Percentiles rank a stretch among this genome's conserved stretches.
These are phyloP conservation scores for Penicillium sp. DNA, from an alignment of 2,329 filamentous ascomycete species.

Conservation along the genomic window DNA sequence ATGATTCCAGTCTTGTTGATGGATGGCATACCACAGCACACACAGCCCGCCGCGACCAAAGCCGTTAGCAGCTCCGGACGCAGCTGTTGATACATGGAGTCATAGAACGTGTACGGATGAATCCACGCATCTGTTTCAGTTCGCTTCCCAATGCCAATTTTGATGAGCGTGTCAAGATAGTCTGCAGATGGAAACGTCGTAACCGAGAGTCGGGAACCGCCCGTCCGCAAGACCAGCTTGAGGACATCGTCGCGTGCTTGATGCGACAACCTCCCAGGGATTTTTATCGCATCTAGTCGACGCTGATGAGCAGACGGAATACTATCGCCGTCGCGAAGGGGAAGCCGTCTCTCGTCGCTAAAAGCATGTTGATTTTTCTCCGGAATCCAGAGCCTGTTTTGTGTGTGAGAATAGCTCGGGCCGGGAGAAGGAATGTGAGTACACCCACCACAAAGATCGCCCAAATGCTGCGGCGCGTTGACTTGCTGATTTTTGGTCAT, in stretches of 20 bases:
- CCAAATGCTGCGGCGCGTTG: constrained; percentile 19
- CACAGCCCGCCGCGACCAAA: constrained; percentile 16
- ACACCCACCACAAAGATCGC: constrained; percentile 13
- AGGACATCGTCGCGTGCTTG: constrained; percentile 17
- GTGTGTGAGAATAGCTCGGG: not conserved
- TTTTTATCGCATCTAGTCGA: constrained; percentile 12
- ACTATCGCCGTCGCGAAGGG: constrained; percentile 15
- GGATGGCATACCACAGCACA: constrained; percentile 18
- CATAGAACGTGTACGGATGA: constrained; percentile 17
- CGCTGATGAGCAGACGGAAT: constrained; percentile 10
- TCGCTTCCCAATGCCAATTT: constrained; percentile 18
- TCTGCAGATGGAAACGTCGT: constrained; percentile 17
- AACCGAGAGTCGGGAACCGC: constrained; percentile 14
- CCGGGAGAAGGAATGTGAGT: not conserved
- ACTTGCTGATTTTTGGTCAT: constrained; percentile 15
- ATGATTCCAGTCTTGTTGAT: constrained; percentile 19
- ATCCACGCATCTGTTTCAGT: constrained; percentile 19
- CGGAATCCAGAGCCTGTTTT: constrained; percentile 14
- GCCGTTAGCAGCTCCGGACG: constrained; percentile 13
- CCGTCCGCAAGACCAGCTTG: constrained; percentile 14
- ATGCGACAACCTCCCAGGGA: constrained; percentile 11
- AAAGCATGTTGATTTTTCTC: constrained; percentile 20
- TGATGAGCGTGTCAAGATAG: constrained; percentile 21
- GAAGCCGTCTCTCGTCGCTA: constrained; percentile 16
- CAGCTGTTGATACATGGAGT: constrained; percentile 12